Evolutionary conservation across 2,329 filamentous ascomycete genomes (phyloP), one percentile per base, ranked within the genome.

Genomic region (Alternaria consortialis): DNA sequence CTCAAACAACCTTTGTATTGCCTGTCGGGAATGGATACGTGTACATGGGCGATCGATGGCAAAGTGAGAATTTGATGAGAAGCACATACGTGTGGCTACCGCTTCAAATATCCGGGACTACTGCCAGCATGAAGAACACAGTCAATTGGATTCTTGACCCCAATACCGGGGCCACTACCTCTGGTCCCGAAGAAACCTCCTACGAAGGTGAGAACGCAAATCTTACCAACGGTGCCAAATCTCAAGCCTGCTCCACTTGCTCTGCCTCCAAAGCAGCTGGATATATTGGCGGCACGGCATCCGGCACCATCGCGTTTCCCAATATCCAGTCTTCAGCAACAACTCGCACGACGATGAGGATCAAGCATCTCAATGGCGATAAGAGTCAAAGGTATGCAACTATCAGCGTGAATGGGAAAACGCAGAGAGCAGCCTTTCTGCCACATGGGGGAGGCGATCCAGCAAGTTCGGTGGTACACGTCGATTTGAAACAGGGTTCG

Each of bases 1-100:
- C 84, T 1, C 88, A 91, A 69, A 88, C 87, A 0, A 86, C 82
- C 36, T 90, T 83, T 66, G 81, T 91, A 23, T 81, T 90, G 20
- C 74, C 77, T 5, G 70, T 85, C 27, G 73, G 79, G 39, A 76
- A 79, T 39, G 74, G 69, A 6, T 81, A 82, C 50, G 83, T 89
- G 63, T 91, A 90, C 76, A 85, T 90, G 77, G 89, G 89, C 20
- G 89, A 91, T 75, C 85, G 89, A 23, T 91, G 89, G 89, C 76
- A 86, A 0, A 84, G 81, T 5, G 73, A 74, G n/a, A 87, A 90
- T 63, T 81, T 91, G 0, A 84, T 84, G 74, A 79, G 84, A 0
- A 86, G 84, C 53, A 89, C 87, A 0, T 90, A 90, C 67, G 78
- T 90, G 40, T 91, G 88, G 88, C 81, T 90, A 0, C 88, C 88